phyloP scores from a whole-genome alignment of 2,329 filamentous ascomycete genomes.

The Chrysoporthe deuterocubensis region DNA sequence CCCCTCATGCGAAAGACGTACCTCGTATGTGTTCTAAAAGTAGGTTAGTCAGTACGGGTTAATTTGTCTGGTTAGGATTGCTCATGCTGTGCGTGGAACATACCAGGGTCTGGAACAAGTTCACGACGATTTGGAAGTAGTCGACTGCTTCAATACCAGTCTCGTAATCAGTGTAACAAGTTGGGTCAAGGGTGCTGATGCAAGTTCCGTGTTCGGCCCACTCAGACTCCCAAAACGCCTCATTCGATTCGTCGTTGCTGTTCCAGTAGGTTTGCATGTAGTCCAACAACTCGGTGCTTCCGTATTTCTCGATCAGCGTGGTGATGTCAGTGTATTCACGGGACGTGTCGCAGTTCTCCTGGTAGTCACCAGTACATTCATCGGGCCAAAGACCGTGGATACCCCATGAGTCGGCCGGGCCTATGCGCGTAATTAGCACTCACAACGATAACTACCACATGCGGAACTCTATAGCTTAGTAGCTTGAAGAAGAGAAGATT shows the following conservation, averaged over 20 bases:
- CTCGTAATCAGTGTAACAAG: conserved; percentile 23
- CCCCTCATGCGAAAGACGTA: conserved; percentile 3
- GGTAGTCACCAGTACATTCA: conserved; percentile 24
- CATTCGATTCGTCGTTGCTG: conserved; percentile 20
- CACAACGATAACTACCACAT: not conserved
- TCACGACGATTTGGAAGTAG: conserved; percentile 26
- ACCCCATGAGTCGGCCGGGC: conserved; percentile 27
- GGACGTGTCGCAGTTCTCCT: conserved; percentile 17
- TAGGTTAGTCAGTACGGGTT: not conserved
- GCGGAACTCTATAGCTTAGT: not conserved
- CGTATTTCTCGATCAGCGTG: conserved; percentile 22
- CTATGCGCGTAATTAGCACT: not conserved
- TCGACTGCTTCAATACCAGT: conserved; percentile 25
- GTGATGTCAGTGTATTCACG: conserved; percentile 27
- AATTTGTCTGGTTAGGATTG: not conserved
- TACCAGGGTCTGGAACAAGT: conserved; percentile 24
- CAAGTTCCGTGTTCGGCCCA: conserved; percentile 27
- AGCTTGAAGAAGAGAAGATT: not conserved
- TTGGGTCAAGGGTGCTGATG: conserved; percentile 24
- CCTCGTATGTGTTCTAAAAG: conserved; percentile 23
- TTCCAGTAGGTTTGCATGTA: conserved; percentile 28
- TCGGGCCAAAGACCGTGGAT: conserved; percentile 29
- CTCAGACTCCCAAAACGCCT: conserved; percentile 28
- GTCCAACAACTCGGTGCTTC: conserved; percentile 16
- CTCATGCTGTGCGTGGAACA: not conserved